Evolutionary conservation across 148 eudicot genomes (phyloP), one percentile per base, ranked within the genome.

Genomic region (Euryodendron excelsum): DNA sequence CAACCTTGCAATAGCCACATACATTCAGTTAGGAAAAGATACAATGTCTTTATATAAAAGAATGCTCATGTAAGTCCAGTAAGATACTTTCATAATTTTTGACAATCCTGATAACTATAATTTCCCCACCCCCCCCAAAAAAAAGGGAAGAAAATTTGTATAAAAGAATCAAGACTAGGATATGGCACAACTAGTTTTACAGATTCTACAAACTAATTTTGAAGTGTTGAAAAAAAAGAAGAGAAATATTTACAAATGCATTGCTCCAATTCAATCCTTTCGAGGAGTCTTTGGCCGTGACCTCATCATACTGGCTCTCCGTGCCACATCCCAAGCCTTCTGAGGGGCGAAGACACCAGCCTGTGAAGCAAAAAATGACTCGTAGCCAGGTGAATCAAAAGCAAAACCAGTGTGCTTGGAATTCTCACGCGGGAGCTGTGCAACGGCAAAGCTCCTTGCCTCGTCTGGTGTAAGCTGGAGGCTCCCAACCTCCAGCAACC

Each of bases 331-430:
- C 97, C 97, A 95, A 33, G 99, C 84, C 89, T 90, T 95, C 31
- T 95, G 99, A 31, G 94, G 96, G 50, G 88, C 90, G 31, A 45
- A 47, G 27, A 93, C 97, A 48, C 99, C 99, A 1, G 85, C 96
- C 60, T 95, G 94, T 27, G 96, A 83, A 17, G 97, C 99, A 31
- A 95, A 95, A 87, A 95, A 95, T 3, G 99, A 95, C 79, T 95
- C 99, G 13, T 89, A 95, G 23, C 97, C 99, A 1, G 99, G 99
- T 8, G 99, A 95, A 81, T 95, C 99, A 67, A 95, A 95, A 30
- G 99, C 97, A 65, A 91, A 93, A 71, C 99, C 99, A 1, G 99
- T 95, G 81, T 95, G 97, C 80, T 77, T 91, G 1, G 99, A 95
- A 18, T 79, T 87, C 75, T 93, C 89, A 20, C 89, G 75, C 0